These are phyloP conservation scores for Aspergillus caelatus DNA, from an alignment of 2,329 filamentous ascomycete genomes.

Conservation along the genomic window DNA sequence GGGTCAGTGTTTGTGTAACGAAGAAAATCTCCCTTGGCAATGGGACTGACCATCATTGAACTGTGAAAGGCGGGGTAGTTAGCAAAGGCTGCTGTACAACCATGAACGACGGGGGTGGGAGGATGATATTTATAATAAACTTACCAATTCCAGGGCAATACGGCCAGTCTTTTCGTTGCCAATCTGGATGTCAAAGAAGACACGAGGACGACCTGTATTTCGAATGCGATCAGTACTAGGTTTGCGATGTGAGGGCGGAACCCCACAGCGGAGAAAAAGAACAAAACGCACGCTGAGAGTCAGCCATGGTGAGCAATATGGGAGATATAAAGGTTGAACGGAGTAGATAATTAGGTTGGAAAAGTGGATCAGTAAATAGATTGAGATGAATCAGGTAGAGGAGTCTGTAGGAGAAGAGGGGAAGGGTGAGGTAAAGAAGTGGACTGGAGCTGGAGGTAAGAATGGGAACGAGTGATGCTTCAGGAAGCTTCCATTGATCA, in stretches of 20 bases:
- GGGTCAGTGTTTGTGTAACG: constrained; percentile 46
- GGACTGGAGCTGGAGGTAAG: constrained; percentile 5
- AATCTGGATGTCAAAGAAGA: constrained; percentile 92
- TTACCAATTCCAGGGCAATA: constrained; percentile 80
- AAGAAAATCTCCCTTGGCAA: not conserved
- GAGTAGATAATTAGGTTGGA: constrained; percentile 1
- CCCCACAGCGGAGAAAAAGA: constrained; percentile 27
- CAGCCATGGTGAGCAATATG: constrained; percentile 35
- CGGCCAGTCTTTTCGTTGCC: constrained; percentile 74
- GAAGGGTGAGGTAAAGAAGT: constrained; percentile 10
- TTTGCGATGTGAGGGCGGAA: constrained; percentile 11
- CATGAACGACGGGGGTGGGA: not conserved
- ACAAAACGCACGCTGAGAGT: constrained; percentile 36
- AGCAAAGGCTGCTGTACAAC: constrained; percentile 9
- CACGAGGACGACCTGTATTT: constrained; percentile 65
- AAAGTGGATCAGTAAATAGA: not conserved
- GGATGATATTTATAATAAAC: constrained; percentile 28
- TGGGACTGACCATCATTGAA: constrained; percentile 50
- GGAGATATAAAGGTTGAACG: not conserved
- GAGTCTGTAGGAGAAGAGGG: constrained; percentile 6
- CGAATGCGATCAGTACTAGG: constrained; percentile 18
- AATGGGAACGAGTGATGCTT: constrained; percentile 27
- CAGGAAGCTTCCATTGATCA: constrained; percentile 45
- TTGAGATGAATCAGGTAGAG: not conserved
- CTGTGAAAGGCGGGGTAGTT: constrained; percentile 32